Conservation (phyloP, 495 filamentous ascomycete species). For the Aspergillus sclerotiicarbonarius region DNA sequence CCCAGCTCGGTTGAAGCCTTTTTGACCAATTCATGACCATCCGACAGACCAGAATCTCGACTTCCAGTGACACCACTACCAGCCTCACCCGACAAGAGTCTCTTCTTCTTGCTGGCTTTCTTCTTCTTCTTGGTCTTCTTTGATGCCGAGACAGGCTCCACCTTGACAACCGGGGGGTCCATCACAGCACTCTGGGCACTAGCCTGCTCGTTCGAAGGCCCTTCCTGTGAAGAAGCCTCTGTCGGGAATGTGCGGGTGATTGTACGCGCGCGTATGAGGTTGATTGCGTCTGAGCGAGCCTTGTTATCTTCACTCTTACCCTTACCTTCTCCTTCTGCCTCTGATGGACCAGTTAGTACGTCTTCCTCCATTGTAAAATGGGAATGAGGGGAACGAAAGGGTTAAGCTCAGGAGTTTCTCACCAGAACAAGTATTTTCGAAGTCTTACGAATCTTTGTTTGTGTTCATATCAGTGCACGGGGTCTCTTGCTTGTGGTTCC, state of each 20-base stretch:
- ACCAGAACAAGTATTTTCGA: too few relatives aligned
- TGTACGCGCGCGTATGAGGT: slow-evolving; percentile 14
- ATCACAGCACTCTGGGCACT: background rate
- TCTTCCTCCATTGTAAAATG: too few relatives aligned
- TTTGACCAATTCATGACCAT: background rate
- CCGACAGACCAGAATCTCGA: background rate
- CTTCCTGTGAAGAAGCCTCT: background rate
- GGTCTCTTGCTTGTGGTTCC: too few relatives aligned
- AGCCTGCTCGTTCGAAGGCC: background rate
- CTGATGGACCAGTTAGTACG: background rate
- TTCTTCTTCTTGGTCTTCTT: slow-evolving; percentile 11
- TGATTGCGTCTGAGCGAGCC: slow-evolving; percentile 10
- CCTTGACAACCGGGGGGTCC: background rate
- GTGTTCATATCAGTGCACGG: too few relatives aligned
- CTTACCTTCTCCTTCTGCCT: background rate
- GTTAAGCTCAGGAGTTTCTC: too few relatives aligned
- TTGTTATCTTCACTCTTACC: background rate
- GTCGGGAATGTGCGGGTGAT: background rate
- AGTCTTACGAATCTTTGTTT: too few relatives aligned
- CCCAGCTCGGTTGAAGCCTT: background rate
- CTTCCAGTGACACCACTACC: background rate
- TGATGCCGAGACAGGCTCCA: background rate
- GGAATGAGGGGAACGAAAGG: too few relatives aligned
- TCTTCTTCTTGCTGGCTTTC: background rate
- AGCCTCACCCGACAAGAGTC: background rate